phyloP scores from a whole-genome alignment of 2,329 filamentous ascomycete species.

The Colletotrichum higginsianum region DNA sequence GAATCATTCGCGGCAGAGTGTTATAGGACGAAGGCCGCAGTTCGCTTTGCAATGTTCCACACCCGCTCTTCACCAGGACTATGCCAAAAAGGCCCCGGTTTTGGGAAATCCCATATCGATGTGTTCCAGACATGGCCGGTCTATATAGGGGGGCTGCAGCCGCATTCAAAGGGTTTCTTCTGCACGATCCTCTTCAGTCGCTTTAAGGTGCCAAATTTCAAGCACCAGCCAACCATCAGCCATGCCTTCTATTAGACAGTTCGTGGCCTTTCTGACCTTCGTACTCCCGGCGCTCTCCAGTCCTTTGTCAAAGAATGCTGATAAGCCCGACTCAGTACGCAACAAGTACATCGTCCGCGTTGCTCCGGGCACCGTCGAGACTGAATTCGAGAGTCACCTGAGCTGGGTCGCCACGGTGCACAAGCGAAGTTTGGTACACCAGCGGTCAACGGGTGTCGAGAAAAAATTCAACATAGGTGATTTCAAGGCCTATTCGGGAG shows the following conservation, averaged over 20 bases:
- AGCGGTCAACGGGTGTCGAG: constrained; percentile 7
- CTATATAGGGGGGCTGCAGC: too few relatives aligned
- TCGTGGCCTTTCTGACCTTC: background rate
- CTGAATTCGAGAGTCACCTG: background rate
- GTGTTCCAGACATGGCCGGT: too few relatives aligned
- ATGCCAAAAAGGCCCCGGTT: too few relatives aligned
- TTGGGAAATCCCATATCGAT: too few relatives aligned
- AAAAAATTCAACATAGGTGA: constrained; percentile 7
- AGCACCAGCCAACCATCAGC: background rate
- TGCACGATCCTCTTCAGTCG: too few relatives aligned
- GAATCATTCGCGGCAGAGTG: too few relatives aligned
- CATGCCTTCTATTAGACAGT: background rate
- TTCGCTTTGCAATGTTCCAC: too few relatives aligned
- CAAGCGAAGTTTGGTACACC: background rate
- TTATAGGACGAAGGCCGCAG: too few relatives aligned
- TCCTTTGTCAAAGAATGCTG: background rate
- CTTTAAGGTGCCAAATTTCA: too few relatives aligned
- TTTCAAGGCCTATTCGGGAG: constrained; percentile 58
- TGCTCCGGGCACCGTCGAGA: background rate
- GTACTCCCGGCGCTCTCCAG: background rate
- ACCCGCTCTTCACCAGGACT: too few relatives aligned
- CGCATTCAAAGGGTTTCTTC: too few relatives aligned
- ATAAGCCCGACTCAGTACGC: background rate
- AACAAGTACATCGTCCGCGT: background rate
- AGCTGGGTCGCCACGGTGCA: background rate